Conservation (phyloP, 2,329 filamentous ascomycete genomes). For the Cephalotrichum gorgonifer region DNA sequence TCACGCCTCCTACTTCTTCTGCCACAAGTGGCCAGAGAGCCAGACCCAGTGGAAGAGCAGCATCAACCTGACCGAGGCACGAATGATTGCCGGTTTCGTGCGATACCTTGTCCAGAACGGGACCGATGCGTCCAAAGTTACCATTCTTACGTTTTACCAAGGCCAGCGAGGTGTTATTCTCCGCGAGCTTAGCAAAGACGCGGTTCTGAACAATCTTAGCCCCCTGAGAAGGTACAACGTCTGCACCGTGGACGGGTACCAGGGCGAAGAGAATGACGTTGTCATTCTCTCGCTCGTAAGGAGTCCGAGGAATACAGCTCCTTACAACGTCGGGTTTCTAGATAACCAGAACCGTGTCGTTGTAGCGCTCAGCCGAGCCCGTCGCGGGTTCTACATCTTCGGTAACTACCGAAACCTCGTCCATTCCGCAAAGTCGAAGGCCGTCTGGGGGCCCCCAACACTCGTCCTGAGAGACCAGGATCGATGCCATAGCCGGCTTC, state of each 20-base stretch:
- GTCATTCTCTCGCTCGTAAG: constrained; percentile 73
- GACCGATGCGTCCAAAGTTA: constrained; percentile 50
- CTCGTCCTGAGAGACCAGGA: constrained; percentile 9
- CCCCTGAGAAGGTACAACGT: constrained; percentile 41
- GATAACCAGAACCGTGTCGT: constrained; percentile 48
- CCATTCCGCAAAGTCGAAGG: constrained; percentile 28
- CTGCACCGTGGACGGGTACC: constrained; percentile 78
- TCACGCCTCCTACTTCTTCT: constrained; percentile 28
- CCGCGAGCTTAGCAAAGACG: constrained; percentile 27
- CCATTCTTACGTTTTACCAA: constrained; percentile 79
- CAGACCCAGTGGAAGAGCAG: constrained; percentile 54
- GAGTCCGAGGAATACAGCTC: constrained; percentile 40
- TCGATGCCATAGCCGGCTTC: constrained; percentile 48
- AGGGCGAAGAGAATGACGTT: constrained; percentile 83
- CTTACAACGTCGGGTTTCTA: constrained; percentile 58
- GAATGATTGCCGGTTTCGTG: constrained; percentile 66
- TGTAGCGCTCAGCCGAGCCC: constrained; percentile 58
- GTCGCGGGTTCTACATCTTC: constrained; percentile 73
- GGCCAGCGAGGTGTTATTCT: constrained; percentile 64
- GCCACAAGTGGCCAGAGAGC: constrained; percentile 50
- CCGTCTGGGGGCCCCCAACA: constrained; percentile 22
- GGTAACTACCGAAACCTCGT: constrained; percentile 55
- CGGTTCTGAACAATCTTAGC: constrained; percentile 13
- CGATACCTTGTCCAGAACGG: constrained; percentile 64
- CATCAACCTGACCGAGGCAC: constrained; percentile 60